Percentiles rank a stretch among this genome's conserved stretches.
Evolutionary conservation across 495 filamentous ascomycete genomes (phyloP).

Genomic region (Bacidia rubella): DNA sequence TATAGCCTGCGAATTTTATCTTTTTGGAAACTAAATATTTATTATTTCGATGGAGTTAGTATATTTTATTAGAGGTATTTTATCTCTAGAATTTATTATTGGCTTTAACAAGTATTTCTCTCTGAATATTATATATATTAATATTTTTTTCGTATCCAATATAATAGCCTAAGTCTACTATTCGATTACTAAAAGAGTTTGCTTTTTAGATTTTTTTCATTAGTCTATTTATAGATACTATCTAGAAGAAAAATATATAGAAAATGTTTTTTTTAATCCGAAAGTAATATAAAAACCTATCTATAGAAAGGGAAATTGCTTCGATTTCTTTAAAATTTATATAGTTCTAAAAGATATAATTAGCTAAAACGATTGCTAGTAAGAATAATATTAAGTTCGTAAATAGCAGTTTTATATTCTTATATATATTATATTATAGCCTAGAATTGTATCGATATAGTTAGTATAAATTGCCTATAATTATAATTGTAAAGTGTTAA

Average conservation of each 20-base stretch:
- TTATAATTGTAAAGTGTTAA: slow-evolving; percentile 4
- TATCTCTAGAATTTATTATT: slow-evolving; percentile 7
- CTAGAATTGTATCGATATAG: slow-evolving; percentile 13
- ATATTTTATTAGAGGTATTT: background rate
- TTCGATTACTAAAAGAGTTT: slow-evolving; percentile 12
- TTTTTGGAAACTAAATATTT: slow-evolving; percentile 1
- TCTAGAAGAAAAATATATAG: slow-evolving; percentile 17
- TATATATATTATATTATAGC: slow-evolving; percentile 15
- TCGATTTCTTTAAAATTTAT: slow-evolving; percentile 14
- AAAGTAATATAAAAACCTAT: slow-evolving; percentile 11
- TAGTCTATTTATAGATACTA: slow-evolving; percentile 13
- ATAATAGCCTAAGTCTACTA: slow-evolving; percentile 6
- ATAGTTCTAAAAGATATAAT: slow-evolving; percentile 17
- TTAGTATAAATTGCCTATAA: slow-evolving; percentile 5
- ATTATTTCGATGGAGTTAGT: slow-evolving; percentile 1
- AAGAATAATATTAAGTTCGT: slow-evolving; percentile 11
- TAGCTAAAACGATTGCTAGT: slow-evolving; percentile 12
- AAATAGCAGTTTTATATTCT: slow-evolving; percentile 13
- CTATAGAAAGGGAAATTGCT: slow-evolving; percentile 7
- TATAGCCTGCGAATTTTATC: slow-evolving; percentile 8
- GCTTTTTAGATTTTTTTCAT: slow-evolving; percentile 14
- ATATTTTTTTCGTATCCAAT: slow-evolving; percentile 12
- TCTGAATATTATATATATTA: slow-evolving; percentile 9
- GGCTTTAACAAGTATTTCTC: slow-evolving; percentile 13
- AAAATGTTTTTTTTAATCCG: slow-evolving; percentile 17